Evolutionary conservation across 2,329 filamentous ascomycete genomes (phyloP).

Genomic region (Dothiorella sarmentorum): DNA sequence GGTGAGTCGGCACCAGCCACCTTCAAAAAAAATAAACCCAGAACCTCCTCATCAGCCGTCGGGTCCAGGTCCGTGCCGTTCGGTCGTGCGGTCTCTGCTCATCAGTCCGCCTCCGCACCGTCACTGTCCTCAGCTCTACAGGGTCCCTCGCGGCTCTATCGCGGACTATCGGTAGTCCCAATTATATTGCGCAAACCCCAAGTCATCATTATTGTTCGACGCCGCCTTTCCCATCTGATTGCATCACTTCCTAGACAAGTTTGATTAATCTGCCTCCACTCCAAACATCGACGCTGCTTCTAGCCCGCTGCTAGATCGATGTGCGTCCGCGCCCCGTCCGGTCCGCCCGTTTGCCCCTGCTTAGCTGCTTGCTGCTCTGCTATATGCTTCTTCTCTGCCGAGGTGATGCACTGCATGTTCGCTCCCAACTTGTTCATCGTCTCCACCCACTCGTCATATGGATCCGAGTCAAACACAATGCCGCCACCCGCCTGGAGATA

Average conservation of each 20-base stretch:
- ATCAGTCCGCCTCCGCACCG: not conserved
- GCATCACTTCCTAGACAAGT: slow-evolving; percentile 12
- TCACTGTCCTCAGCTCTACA: slow-evolving; percentile 11
- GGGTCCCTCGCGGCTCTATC: slow-evolving; percentile 7
- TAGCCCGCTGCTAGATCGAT: slow-evolving; percentile 32
- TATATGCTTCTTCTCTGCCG: slow-evolving; percentile 70
- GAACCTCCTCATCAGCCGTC: too few relatives aligned
- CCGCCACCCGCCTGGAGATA: slow-evolving; percentile 88
- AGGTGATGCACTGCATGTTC: slow-evolving; percentile 83
- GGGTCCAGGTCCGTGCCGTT: too few relatives aligned
- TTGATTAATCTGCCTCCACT: slow-evolving; percentile 6
- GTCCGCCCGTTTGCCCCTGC: slow-evolving; percentile 21
- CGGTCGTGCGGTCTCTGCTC: not conserved
- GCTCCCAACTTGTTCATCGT: slow-evolving; percentile 90
- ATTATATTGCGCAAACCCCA: not conserved
- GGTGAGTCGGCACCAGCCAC: slow-evolving; percentile 16
- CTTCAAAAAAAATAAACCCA: too few relatives aligned
- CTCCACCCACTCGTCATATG: slow-evolving; percentile 88
- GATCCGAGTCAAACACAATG: slow-evolving; percentile 91
- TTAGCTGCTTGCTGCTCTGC: slow-evolving; percentile 41
- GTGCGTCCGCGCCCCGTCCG: slow-evolving; percentile 22
- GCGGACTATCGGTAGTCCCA: not conserved
- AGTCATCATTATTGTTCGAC: not conserved
- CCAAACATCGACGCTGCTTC: slow-evolving; percentile 8
- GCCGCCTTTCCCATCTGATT: not conserved